These are phyloP conservation scores for Fusarium ambrosium DNA, from an alignment of 2,329 filamentous ascomycete genomes.

Conservation along the genomic window DNA sequence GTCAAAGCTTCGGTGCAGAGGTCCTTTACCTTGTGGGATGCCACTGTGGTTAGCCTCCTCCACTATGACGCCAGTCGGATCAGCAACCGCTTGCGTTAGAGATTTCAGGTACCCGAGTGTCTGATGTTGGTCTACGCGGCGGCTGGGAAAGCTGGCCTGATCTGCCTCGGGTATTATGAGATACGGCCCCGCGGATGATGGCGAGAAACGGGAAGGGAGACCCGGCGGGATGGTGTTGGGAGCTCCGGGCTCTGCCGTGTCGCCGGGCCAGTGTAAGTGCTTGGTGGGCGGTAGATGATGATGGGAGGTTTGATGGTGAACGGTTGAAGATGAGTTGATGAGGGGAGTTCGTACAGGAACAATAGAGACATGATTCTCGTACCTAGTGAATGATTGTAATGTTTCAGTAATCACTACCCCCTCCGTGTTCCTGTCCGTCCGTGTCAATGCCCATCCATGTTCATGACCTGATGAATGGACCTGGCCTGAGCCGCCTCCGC, in stretches of 20 bases:
- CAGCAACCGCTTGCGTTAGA: slow-evolving; percentile 10
- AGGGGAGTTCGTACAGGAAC: neutral
- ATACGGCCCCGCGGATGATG: slow-evolving; percentile 16
- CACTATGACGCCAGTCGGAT: slow-evolving; percentile 39
- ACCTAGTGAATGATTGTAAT: neutral
- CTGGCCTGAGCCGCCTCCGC: slow-evolving; percentile 33
- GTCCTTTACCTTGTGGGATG: slow-evolving; percentile 17
- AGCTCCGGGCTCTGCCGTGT: slow-evolving; percentile 26
- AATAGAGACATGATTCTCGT: neutral
- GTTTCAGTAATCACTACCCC: neutral
- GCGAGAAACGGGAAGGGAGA: slow-evolving; percentile 30
- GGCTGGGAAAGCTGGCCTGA: slow-evolving; percentile 12
- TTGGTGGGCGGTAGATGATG: neutral
- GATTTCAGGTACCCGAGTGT: slow-evolving; percentile 27
- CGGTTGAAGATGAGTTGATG: neutral
- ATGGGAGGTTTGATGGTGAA: neutral
- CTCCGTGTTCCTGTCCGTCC: slow-evolving; percentile 17
- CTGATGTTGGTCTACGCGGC: neutral
- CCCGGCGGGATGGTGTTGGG: neutral
- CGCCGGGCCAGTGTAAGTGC: slow-evolving; percentile 16
- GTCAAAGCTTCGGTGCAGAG: slow-evolving; percentile 35
- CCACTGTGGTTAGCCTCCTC: slow-evolving; percentile 17
- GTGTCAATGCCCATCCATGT: slow-evolving; percentile 32
- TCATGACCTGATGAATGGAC: slow-evolving; percentile 32
- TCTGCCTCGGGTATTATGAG: slow-evolving; percentile 8